phyloP scores from a whole-genome alignment of 2,329 filamentous ascomycete species.

The Ascochyta koolunga region DNA sequence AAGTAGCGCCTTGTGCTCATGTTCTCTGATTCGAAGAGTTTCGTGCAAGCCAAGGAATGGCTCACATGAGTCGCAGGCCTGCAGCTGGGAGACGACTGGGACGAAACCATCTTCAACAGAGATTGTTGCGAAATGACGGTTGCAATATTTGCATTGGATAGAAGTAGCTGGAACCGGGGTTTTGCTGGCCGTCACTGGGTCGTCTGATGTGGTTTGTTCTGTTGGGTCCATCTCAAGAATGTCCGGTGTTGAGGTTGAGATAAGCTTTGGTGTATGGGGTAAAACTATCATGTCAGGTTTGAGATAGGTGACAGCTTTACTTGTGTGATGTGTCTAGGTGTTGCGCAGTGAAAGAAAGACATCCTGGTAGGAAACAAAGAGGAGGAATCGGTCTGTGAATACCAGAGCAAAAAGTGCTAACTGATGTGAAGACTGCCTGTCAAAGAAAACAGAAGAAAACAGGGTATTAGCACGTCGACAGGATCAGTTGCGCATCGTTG shows the following conservation, averaged over 20 bases:
- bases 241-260: not conserved
- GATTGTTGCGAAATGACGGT: not conserved
- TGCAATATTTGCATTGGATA: constrained; percentile 11
- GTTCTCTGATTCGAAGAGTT: not conserved
- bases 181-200: not conserved
- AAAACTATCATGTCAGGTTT: not conserved
- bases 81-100: not conserved
- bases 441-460: too few relatives aligned
- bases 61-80: constrained; percentile 2
- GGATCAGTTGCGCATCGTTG: not conserved
- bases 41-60: constrained; percentile 7
- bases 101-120: not conserved
- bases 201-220: not conserved
- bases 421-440: too few relatives aligned
- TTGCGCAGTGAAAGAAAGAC: constrained; percentile 6
- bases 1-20: constrained; percentile 6
- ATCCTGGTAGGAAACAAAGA: constrained; percentile 1
- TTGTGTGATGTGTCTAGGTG: not conserved
- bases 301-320: not conserved
- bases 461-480: not conserved
- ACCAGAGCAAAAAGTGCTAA: not conserved
- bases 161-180: not conserved
- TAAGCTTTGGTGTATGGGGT: not conserved
- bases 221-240: not conserved
- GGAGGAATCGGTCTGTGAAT: not conserved